Conservation (phyloP, 306 rosid genomes). For the Corylus heterophylla region DNA sequence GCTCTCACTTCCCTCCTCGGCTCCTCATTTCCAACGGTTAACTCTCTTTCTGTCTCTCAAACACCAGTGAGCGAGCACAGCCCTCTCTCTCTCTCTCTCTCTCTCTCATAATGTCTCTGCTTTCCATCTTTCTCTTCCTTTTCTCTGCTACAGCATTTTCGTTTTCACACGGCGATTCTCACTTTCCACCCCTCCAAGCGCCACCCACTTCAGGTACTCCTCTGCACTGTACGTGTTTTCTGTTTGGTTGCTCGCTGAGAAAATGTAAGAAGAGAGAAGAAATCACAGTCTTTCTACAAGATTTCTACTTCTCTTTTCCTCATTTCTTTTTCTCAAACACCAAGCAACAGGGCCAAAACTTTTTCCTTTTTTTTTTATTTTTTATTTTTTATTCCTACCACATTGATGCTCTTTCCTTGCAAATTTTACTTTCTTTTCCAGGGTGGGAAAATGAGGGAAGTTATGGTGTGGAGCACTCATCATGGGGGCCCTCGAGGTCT, state of each 20-base stretch:
- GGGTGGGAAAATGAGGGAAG: constrained; percentile 34
- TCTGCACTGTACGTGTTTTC: neutral
- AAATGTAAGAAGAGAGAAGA: no score
- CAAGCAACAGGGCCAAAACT: neutral
- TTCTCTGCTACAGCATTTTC: constrained; percentile 23
- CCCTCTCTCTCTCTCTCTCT: neutral
- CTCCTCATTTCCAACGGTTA: constrained; percentile 11
- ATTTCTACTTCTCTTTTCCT: no score
- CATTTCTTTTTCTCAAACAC: no score
- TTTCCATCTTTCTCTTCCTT: constrained; percentile 18
- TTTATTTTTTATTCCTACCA: neutral
- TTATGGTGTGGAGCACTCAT: constrained; percentile 15
- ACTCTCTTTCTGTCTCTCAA: constrained; percentile 5
- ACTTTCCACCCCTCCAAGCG: constrained; percentile 16
- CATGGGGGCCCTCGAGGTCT: constrained; percentile 28
- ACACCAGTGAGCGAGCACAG: neutral
- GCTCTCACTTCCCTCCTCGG: neutral
- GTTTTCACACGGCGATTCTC: constrained; percentile 37
- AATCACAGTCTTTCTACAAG: no score
- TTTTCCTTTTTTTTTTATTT: neutral
- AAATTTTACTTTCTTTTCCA: neutral
- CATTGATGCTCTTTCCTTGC: neutral
- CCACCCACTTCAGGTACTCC: constrained; percentile 41
- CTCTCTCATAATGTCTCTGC: constrained; percentile 20
- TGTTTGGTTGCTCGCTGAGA: no score